phyloP scores from a whole-genome alignment of 2,329 filamentous ascomycete species.

The Neofusicoccum parvum region DNA sequence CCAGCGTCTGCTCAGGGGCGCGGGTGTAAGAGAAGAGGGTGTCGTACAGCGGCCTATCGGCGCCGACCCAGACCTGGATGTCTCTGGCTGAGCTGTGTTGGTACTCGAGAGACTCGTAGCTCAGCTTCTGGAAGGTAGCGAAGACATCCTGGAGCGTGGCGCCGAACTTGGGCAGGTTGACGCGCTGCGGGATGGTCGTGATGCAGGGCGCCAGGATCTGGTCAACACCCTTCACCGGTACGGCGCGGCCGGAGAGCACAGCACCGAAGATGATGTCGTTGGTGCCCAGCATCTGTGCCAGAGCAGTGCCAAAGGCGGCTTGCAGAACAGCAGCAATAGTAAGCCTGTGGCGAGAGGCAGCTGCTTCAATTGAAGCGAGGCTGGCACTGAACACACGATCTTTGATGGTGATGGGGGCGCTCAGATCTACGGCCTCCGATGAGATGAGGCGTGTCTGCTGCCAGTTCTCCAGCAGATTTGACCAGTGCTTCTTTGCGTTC shows the following conservation, averaged over 20 bases:
- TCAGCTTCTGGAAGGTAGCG: slow-evolving; percentile 28
- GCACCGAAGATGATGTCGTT: slow-evolving; percentile 38
- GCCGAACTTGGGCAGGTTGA: slow-evolving; percentile 28
- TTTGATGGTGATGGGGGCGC: background rate
- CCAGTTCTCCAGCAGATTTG: slow-evolving; percentile 33
- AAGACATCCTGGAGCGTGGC: slow-evolving; percentile 30
- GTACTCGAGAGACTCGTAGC: slow-evolving; percentile 35
- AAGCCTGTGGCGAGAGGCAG: slow-evolving; percentile 31
- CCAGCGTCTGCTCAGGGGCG: slow-evolving; percentile 16
- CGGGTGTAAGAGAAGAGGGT: slow-evolving; percentile 39
- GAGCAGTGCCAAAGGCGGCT: slow-evolving; percentile 36
- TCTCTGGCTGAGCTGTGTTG: slow-evolving; percentile 40
- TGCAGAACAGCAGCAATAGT: slow-evolving; percentile 38
- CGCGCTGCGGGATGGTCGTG: slow-evolving; percentile 40
- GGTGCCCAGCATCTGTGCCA: slow-evolving; percentile 32
- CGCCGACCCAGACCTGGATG: slow-evolving; percentile 40
- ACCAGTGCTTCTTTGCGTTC: slow-evolving; percentile 27
- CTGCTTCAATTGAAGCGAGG: slow-evolving; percentile 31
- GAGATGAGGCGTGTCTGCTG: slow-evolving; percentile 46
- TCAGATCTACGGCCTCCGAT: slow-evolving; percentile 19
- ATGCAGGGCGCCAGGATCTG: slow-evolving; percentile 40
- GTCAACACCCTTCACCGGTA: slow-evolving; percentile 35
- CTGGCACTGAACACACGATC: slow-evolving; percentile 22
- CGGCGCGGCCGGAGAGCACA: slow-evolving; percentile 37
- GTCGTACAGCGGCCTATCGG: slow-evolving; percentile 37